Conservation (phyloP, 1,284 basidiomycete genomes). For the Cutaneotrichosporon dermatis region DNA sequence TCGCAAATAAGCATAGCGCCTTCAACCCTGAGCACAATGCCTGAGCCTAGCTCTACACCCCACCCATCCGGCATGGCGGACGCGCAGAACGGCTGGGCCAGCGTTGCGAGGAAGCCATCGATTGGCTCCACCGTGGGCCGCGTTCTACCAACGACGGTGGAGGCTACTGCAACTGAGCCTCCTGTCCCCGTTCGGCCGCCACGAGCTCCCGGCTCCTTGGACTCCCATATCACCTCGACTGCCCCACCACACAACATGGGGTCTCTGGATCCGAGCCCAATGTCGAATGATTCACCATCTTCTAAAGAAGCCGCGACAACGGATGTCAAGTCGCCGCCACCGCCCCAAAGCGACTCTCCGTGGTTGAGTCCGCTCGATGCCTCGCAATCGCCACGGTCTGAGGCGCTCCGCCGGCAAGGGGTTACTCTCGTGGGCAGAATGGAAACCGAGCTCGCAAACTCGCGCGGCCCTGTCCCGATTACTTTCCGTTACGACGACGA, state of each 20-base stretch:
- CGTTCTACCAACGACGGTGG: no score
- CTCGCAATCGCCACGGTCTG: neutral
- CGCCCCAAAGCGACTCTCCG: neutral
- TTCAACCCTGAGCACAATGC: neutral
- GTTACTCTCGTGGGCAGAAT: slow-evolving; percentile 32
- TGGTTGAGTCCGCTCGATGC: neutral
- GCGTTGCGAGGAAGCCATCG: neutral
- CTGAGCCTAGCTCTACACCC: neutral
- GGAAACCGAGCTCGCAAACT: slow-evolving; percentile 29
- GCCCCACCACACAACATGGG: neutral
- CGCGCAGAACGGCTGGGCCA: neutral
- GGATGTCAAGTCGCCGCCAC: neutral
- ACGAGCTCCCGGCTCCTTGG: neutral
- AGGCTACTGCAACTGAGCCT: no score
- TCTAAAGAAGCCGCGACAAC: no score
- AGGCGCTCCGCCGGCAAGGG: slow-evolving; percentile 1
- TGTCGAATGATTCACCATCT: no score
- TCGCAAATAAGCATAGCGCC: slow-evolving; percentile 2
- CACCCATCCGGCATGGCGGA: neutral
- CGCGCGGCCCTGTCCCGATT: slow-evolving; percentile 42
- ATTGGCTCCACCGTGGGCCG: no score
- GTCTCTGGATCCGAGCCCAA: neutral
- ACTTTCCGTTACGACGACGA: slow-evolving; percentile 26
- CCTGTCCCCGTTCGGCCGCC: no score
- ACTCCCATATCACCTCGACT: neutral